Evolutionary conservation across 345 rosid species (phyloP), one percentile per base, ranked within the genome.

Genomic region (Gossypium thurberi): DNA sequence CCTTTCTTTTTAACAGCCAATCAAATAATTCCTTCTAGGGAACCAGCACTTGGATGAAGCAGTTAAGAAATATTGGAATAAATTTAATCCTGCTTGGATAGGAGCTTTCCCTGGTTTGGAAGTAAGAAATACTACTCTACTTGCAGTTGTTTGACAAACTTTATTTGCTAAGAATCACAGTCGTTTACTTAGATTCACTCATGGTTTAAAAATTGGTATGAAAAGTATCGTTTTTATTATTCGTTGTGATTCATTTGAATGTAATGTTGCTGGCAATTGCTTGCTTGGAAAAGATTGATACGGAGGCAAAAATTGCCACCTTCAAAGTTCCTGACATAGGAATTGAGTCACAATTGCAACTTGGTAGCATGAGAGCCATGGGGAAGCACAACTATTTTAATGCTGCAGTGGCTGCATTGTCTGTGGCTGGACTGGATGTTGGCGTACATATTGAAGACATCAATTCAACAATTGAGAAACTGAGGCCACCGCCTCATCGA

Each of bases 401-500:
- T 65, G 79, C 81, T 75, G 84, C 84, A 71, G 81, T 81, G 57
- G 84, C 81, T 55, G 84, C 84, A 75, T 75, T 81, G 75, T 68
- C 81, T 47, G 71, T 78, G 70, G 72, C 76, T 75, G 77, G 79
- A 78, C 68, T 81, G 60, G 77, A 78, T 69, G 60, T 78, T 43
- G 78, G 81, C 44, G 70, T 73, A 42, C 57, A 73, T 73, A 58
- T 56, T 13, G 63, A 76, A 75, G 74, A 77, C 46, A 60, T 81
- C 44, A 59, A 43, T 70, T 73, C 77, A 76, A 26, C 81, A n/a
- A 75, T 78, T 62, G 70, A 73, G 64, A 72, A 58, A 53, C 61
- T 78, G 26, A 72, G 66, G 80, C 11, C 79, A 57, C 79, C 76
- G 21, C 81, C 81, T 23, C 79, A 78, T 65, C 69, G 79, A 20